phyloP scores from a whole-genome alignment of 2,329 filamentous ascomycete species.

The Fusarium clavum region DNA sequence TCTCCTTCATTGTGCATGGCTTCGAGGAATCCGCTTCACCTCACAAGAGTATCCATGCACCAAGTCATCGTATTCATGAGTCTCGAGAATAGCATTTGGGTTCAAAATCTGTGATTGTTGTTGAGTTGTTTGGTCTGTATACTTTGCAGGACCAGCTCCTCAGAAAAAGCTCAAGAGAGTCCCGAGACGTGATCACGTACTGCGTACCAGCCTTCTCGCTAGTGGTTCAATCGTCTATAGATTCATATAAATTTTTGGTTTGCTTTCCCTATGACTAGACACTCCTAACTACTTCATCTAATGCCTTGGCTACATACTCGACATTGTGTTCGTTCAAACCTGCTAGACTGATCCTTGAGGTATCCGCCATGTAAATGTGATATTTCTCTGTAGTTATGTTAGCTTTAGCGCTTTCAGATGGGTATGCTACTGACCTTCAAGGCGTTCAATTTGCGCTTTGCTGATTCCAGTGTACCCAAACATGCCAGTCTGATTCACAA shows the following conservation, averaged over 20 bases:
- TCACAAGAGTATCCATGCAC: rapidly evolving
- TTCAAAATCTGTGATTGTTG: too few species aligned
- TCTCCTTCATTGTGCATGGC: background rate
- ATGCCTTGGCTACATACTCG: constrained; percentile 25
- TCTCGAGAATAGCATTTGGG: background rate
- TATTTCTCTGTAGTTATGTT: constrained; percentile 43
- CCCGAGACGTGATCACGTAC: background rate
- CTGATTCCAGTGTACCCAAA: constrained; percentile 61
- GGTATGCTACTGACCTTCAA: constrained; percentile 44
- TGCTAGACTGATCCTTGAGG: constrained; percentile 54
- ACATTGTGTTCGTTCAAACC: constrained; percentile 54
- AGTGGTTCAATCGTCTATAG: background rate
- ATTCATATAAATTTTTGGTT: background rate
- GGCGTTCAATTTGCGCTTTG: constrained; percentile 57
- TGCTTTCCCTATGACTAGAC: background rate
- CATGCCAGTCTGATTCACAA: constrained; percentile 55
- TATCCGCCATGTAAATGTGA: constrained; percentile 56
- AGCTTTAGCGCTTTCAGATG: rapidly evolving
- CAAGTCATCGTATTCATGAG: background rate
- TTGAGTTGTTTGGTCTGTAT: too few species aligned
- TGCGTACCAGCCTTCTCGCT: background rate
- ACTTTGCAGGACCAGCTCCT: too few species aligned
- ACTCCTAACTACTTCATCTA: constrained; percentile 34
- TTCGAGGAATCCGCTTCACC: background rate
- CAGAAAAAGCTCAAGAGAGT: background rate